Base-by-base conservation (phyloP, 2,329 filamentous ascomycete species). In the Huntiella abstrusa region DNA sequence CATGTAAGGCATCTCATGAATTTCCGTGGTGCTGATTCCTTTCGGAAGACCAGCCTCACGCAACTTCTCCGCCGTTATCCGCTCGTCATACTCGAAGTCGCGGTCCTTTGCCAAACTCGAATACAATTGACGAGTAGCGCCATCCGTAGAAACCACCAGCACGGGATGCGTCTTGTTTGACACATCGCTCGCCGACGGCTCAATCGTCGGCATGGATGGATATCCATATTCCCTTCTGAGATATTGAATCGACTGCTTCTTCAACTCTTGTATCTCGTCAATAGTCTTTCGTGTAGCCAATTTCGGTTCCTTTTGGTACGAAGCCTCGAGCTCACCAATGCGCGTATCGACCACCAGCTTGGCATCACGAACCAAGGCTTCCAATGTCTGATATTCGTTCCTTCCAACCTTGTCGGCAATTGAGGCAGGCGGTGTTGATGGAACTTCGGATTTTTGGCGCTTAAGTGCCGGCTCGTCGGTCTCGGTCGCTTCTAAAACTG, bases 111-210 rank as follows among this genome's bases (percentile, higher is more conserved):
- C 83, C 43, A 94, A 66, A 59, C 87, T 93, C 3, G 88, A 93
- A 59, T 91, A 95, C 3, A 95, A 66, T 50, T 88, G 82, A 33
- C 82, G 71, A 40, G 77, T 76, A 1, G 79, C 76, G 36, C 81
- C 81, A 53, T 77, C 81, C 46, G 83, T 85, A 53, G 77, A 79
- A 1, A 93, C 66, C 1, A 83, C 88, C 49, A 95, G 65, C 4
- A 88, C 78, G 12, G 76, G 70, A 47, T 41, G 47, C 4, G 45
- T 46, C 39, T 47, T 48, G n/a, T 41, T 40, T 2, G 41, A 44
- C 40, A 28, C 44, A 13, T 46, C 44, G 11, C 34, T 41, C 4
- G 46, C 40, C 11, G 28, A 13, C 15, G 32, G 5, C 33, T 41
- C 42, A 3, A 43, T 33, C 32, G 45, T 17, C 11, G 47, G 22